phyloP scores from a whole-genome alignment of 805 yeast species.

The Cyberlindnera xishuangbannaensis region DNA sequence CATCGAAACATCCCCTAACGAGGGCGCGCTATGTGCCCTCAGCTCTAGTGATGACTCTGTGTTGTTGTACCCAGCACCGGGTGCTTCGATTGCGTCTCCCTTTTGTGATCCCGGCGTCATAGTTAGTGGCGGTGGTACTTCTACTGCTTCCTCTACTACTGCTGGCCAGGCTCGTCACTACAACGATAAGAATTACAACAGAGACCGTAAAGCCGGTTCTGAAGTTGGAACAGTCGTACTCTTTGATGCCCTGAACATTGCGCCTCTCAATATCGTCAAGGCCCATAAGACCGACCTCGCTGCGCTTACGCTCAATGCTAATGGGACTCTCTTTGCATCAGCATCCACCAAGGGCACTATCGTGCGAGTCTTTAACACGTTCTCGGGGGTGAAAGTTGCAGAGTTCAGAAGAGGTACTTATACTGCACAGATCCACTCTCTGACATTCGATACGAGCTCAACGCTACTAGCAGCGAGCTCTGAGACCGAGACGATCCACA shows the following conservation, averaged over 20 bases:
- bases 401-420: constrained; percentile 83
- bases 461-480: constrained; percentile 50
- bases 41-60: constrained; percentile 41
- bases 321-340: constrained; percentile 80
- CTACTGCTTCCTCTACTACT: too few species aligned
- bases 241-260: constrained; percentile 68
- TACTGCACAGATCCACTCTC: constrained; percentile 46
- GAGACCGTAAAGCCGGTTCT: constrained; percentile 1
- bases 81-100: constrained; percentile 23
- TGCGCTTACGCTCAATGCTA: constrained; percentile 58
- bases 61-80: constrained; percentile 50
- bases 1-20: constrained; percentile 51
- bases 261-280: constrained; percentile 74
- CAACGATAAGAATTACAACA: too few species aligned
- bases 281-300: constrained; percentile 83
- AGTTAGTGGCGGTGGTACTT: too few species aligned
- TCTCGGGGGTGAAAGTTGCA: constrained; percentile 45
- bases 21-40: constrained; percentile 26
- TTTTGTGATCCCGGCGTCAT: too few species aligned
- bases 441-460: constrained; percentile 46
- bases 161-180: too few species aligned
- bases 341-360: constrained; percentile 90
- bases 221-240: constrained; percentile 49
- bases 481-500: constrained; percentile 60
- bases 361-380: constrained; percentile 70